Evolutionary conservation across 2,329 filamentous ascomycete species (phyloP).

Genomic region (Clonostachys chloroleuca): DNA sequence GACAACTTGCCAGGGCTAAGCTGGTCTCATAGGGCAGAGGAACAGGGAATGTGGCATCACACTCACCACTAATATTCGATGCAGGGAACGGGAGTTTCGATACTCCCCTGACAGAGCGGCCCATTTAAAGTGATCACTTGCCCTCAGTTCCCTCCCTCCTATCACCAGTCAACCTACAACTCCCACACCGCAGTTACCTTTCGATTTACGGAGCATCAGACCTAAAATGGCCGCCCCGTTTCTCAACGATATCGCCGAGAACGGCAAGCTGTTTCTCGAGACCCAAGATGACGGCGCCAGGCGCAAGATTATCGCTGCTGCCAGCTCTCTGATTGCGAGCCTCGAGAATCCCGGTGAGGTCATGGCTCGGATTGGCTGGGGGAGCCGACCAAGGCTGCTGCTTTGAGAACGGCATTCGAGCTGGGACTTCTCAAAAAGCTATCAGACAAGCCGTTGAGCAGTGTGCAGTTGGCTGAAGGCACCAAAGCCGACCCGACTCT

Average conservation of each 20-base stretch:
- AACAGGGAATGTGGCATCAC: too few relatives aligned
- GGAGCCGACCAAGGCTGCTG: constrained; percentile 8
- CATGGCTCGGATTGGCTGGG: constrained; percentile 7
- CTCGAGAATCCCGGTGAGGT: constrained; percentile 8
- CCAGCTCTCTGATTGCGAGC: constrained; percentile 4
- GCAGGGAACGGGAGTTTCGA: too few relatives aligned
- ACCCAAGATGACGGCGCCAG: constrained; percentile 3
- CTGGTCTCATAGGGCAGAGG: too few relatives aligned
- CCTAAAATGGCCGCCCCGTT: background rate
- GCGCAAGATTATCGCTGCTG: constrained; percentile 4
- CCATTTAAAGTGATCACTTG: too few relatives aligned
- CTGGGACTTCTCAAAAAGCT: constrained; percentile 9
- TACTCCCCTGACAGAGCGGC: too few relatives aligned
- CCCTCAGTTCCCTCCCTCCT: too few relatives aligned
- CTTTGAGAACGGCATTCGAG: constrained; percentile 8
- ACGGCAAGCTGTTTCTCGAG: background rate
- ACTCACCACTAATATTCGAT: too few relatives aligned
- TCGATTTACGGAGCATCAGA: too few relatives aligned
- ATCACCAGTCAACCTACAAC: too few relatives aligned
- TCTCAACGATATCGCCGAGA: background rate
- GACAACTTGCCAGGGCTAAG: too few relatives aligned
- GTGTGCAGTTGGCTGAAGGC: constrained; percentile 2
- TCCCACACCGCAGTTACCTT: too few relatives aligned
- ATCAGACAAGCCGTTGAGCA: constrained; percentile 2
- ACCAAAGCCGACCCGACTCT: constrained; percentile 1